phyloP scores from a whole-genome alignment of 164 flowering plant genomes.

The Kalanchoe fedtschenkoi region DNA sequence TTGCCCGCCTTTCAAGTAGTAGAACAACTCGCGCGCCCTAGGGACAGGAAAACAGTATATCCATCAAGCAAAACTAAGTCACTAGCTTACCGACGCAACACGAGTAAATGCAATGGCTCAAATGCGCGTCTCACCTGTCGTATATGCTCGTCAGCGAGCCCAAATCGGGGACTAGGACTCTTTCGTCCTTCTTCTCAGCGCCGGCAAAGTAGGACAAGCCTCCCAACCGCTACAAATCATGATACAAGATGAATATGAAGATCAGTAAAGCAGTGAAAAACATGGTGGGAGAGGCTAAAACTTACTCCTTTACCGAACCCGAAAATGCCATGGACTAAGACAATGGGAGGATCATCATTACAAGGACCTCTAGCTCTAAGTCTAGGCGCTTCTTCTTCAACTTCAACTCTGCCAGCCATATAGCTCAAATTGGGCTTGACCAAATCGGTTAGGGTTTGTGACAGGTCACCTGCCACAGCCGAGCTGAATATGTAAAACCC shows the following conservation, averaged over 20 bases:
- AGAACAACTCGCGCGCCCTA: constrained; percentile 96
- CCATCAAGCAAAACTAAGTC: not conserved
- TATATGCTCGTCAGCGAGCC: constrained; percentile 90
- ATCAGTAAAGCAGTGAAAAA: not conserved
- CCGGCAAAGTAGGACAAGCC: constrained; percentile 92
- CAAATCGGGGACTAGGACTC: constrained; percentile 93
- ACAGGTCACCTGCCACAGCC: constrained; percentile 76
- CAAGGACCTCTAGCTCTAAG: constrained; percentile 1
- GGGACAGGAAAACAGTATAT: constrained; percentile 9
- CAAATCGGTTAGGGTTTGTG: constrained; percentile 40
- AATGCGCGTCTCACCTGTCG: constrained; percentile 49
- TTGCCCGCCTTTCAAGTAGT: constrained; percentile 90
- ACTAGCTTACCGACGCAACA: not conserved
- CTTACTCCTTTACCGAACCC: constrained; percentile 98
- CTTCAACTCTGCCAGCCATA: constrained; percentile 15
- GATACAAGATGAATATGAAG: not conserved
- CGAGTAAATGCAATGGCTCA: not conserved
- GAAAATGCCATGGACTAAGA: constrained; percentile 92
- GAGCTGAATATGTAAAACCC: constrained; percentile 88
- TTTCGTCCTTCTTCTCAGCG: constrained; percentile 94
- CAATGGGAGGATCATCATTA: constrained; percentile 72
- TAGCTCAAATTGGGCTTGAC: constrained; percentile 25
- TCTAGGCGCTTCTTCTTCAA: constrained; percentile 12
- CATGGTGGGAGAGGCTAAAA: not conserved
- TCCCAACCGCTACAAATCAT: constrained; percentile 56